Conservation (phyloP, 306 rosid species). For the Lagenaria siceraria region DNA sequence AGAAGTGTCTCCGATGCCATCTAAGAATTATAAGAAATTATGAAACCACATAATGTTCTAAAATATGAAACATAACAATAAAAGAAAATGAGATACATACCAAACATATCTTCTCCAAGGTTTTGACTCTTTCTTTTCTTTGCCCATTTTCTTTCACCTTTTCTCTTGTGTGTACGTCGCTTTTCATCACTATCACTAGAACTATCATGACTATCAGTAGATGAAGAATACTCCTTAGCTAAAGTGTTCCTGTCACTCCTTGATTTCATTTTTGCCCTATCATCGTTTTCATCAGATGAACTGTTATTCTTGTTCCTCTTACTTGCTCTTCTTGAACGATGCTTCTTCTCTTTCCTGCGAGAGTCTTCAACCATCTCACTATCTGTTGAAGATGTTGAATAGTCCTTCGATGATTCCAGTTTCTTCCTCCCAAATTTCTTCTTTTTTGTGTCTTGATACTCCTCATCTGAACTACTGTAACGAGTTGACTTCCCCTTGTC, state of each 20-base stretch:
- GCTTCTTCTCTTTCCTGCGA: slow-evolving; percentile 20
- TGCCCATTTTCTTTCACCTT: slow-evolving; percentile 18
- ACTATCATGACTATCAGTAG: slow-evolving; percentile 19
- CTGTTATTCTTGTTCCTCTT: slow-evolving; percentile 20
- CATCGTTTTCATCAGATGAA: slow-evolving; percentile 17
- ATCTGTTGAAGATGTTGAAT: slow-evolving; percentile 28
- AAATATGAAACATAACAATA: background rate
- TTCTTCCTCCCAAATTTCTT: slow-evolving; percentile 38
- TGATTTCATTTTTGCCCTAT: slow-evolving; percentile 20
- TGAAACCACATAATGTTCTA: background rate
- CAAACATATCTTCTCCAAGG: slow-evolving; percentile 12
- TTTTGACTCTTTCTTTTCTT: slow-evolving; percentile 15
- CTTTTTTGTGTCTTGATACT: slow-evolving; percentile 31
- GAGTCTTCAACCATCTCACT: slow-evolving; percentile 29
- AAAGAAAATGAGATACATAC: background rate
- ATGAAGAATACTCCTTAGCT: slow-evolving; percentile 23
- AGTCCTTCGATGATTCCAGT: slow-evolving; percentile 58
- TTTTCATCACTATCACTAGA: slow-evolving; percentile 16
- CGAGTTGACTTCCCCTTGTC: slow-evolving; percentile 32
- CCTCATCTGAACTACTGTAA: slow-evolving; percentile 45
- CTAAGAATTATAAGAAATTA: slow-evolving; percentile 2
- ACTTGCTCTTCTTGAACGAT: slow-evolving; percentile 18
- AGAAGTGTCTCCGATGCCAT: slow-evolving; percentile 5
- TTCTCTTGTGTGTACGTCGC: slow-evolving; percentile 3
- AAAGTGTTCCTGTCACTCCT: slow-evolving; percentile 19